Evolutionary conservation across 768 basidiomycete species (phyloP).

Genomic region (Gloeophyllum trabeum): DNA sequence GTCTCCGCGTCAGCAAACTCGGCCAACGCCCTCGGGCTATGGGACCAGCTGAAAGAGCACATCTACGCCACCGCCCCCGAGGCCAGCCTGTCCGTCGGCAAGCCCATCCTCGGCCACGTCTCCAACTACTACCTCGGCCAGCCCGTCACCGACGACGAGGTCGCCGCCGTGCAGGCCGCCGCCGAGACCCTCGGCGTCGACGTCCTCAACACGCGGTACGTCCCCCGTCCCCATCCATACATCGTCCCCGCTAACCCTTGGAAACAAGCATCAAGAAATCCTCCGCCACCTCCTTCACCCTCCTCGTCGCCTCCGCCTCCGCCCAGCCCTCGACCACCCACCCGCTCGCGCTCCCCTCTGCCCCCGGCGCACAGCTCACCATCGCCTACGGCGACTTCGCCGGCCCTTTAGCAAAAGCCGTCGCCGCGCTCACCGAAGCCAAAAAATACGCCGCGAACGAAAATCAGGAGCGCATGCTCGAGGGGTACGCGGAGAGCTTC

Average conservation of each 20-base stretch:
- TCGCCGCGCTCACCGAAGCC: slow-evolving; percentile 55
- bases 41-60: slow-evolving; percentile 60
- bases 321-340: slow-evolving; percentile 27
- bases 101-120: slow-evolving; percentile 64
- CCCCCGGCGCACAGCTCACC: slow-evolving; percentile 35
- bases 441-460: slow-evolving; percentile 65
- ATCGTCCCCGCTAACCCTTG: not conserved
- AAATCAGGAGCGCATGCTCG: slow-evolving; percentile 63
- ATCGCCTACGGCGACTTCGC: slow-evolving; percentile 74
- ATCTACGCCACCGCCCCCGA: slow-evolving; percentile 65
- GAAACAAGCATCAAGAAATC: too few relatives aligned
- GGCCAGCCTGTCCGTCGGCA: slow-evolving; percentile 64
- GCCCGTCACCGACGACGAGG: slow-evolving; percentile 64
- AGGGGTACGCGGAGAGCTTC: slow-evolving; percentile 72
- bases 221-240: not conserved
- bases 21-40: slow-evolving; percentile 42
- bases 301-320: slow-evolving; percentile 65
- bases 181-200: slow-evolving; percentile 71
- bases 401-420: slow-evolving; percentile 38
- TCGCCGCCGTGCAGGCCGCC: slow-evolving; percentile 60
- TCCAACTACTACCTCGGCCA: slow-evolving; percentile 83
- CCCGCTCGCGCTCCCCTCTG: slow-evolving; percentile 31
- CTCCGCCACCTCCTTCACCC: slow-evolving; percentile 61
- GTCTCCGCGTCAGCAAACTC: slow-evolving; percentile 51
- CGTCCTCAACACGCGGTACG: slow-evolving; percentile 72